phyloP scores from a whole-genome alignment of 768 basidiomycete genomes.

The Leccinum subgranulosum region DNA sequence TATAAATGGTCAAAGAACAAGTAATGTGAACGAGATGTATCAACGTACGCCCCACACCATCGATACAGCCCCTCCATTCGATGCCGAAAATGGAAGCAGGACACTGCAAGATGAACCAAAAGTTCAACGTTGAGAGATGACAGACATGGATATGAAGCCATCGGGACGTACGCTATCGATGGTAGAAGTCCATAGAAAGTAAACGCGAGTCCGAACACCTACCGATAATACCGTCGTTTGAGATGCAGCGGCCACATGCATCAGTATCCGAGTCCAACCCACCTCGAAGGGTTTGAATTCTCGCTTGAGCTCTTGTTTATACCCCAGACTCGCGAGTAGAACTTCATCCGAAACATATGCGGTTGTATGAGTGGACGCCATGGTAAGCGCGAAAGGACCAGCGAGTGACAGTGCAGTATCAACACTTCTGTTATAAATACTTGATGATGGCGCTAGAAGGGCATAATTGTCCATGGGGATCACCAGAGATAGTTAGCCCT shows the following conservation, averaged over 20 bases:
- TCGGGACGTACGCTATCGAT: conserved; percentile 48
- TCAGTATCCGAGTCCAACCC: not conserved
- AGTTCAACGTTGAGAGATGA: not conserved
- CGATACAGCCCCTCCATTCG: conserved; percentile 44
- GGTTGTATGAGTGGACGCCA: not conserved
- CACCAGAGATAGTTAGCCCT: not conserved
- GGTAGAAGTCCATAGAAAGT: conserved; percentile 65
- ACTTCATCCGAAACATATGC: conserved; percentile 22
- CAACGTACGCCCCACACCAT: conserved; percentile 41
- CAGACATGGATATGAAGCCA: conserved; percentile 8
- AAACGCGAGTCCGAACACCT: conserved; percentile 70
- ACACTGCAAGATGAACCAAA: conserved; percentile 27
- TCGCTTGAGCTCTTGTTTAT: conserved; percentile 35
- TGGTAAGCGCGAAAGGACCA: not conserved
- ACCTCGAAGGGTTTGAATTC: conserved; percentile 32
- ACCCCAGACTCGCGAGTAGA: conserved; percentile 27
- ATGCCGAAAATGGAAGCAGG: conserved; percentile 40
- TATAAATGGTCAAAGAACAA: not conserved
- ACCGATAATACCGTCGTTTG: conserved; percentile 5
- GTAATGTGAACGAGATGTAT: not conserved
- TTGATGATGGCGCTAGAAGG: not conserved
- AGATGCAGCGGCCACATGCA: not conserved
- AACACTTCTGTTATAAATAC: not conserved
- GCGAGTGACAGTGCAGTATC: not conserved
- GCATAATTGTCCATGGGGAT: not conserved